These are phyloP conservation scores for Leucaena leucocephala DNA, from an alignment of 306 rosid genomes.

Conservation along the genomic window DNA sequence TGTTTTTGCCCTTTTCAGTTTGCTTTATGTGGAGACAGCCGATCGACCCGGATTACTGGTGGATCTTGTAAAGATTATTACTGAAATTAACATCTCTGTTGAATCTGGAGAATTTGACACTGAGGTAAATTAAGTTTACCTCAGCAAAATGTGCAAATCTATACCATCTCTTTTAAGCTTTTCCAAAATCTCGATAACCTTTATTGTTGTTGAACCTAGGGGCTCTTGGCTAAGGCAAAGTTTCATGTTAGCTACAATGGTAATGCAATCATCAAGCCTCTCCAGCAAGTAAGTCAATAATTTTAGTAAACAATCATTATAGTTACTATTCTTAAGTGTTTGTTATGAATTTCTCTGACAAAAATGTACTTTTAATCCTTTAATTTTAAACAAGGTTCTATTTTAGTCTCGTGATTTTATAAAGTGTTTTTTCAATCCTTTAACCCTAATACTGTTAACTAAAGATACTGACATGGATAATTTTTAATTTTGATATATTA, in stretches of 20 bases:
- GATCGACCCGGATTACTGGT: conserved; percentile 95
- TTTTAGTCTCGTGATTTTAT: no score
- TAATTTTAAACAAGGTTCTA: no score
- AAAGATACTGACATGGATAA: no score
- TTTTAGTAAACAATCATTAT: background rate
- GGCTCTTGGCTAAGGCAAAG: conserved; percentile 92
- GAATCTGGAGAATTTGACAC: conserved; percentile 97
- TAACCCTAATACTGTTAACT: no score
- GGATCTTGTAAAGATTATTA: conserved; percentile 84
- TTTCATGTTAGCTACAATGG: conserved; percentile 90
- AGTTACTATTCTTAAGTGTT: background rate
- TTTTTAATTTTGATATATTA: no score
- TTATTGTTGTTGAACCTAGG: conserved; percentile 49
- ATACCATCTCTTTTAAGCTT: background rate
- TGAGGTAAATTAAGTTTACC: conserved; percentile 54
- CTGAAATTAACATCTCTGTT: conserved; percentile 76
- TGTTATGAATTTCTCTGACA: background rate
- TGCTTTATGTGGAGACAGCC: conserved; percentile 83
- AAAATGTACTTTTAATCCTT: no score
- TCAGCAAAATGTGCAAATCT: background rate
- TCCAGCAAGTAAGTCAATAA: conserved; percentile 66
- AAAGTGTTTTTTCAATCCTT: no score
- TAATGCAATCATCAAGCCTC: conserved; percentile 77
- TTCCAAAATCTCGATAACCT: conserved; percentile 13
- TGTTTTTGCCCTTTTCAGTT: conserved; percentile 66